Base-by-base conservation (phyloP, 257 asterid species). In the Penstemon davidsonii region DNA sequence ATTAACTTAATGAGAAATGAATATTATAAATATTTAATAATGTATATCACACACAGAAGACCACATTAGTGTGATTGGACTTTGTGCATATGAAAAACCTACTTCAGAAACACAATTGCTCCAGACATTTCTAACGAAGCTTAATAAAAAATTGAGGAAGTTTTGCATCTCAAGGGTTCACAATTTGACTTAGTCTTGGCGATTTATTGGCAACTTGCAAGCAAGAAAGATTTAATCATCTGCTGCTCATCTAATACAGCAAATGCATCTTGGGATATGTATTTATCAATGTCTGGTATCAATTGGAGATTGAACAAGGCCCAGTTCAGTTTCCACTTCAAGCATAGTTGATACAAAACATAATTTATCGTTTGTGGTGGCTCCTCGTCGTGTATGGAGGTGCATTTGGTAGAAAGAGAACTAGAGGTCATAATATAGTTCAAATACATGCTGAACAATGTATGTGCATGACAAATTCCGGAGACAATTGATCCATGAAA, bases 31-130 rank as follows among this genome's bases (percentile, higher is more conserved):
- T 7, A 47, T 41, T 51, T 7, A 68, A 62, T 33, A 45, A 40
- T 45, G 64, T 25, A 64, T 25, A 25, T 25, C 53, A 49, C 12
- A 39, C 55, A 42, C 5, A 19, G 15, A 46, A 43, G 62, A 52
- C 55, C 54, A 44, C 54, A 62, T 55, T 56, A 42, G 51, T 10
- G 13, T 5, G 18, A 56, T 2, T 45, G 55, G 52, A 50, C 40
- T 53, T 66, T n/a, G 25, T 41, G 47, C 57, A 51, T 56, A n/a
- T 13, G 51, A 44, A 7, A 68, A 57, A 52, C 39, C 65, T 42
- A 36, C 53, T 47, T 60, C 55, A 64, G 39, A 49, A 50, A 46
- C 61, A 62, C 6, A 43, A 50, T 15, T 7, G 54, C 15, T 49
- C 13, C 13, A 38, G 18, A 40, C 45, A 54, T 25, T 25, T 25